Evolutionary conservation across 306 rosid species (phyloP).

Genomic region (Cicer yamashitae): DNA sequence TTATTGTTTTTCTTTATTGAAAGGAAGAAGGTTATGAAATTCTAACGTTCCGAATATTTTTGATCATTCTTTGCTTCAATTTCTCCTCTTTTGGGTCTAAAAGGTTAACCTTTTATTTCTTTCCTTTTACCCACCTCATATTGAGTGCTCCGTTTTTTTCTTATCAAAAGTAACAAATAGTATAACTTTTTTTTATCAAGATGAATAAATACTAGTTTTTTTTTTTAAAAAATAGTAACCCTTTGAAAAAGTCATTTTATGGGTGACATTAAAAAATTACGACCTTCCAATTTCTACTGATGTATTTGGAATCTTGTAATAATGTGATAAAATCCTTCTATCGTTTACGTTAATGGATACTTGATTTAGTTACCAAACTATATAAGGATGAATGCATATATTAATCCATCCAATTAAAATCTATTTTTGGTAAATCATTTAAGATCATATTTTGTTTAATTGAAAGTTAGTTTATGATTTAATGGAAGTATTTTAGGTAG

Average conservation of each 20-base stretch:
- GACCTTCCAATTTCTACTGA: too few relatives aligned
- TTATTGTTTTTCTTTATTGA: constrained; percentile 7
- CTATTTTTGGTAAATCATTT: not conserved
- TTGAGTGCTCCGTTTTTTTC: too few relatives aligned
- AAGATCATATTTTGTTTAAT: not conserved
- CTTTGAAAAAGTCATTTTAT: too few relatives aligned
- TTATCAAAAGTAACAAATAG: too few relatives aligned
- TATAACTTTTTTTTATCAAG: too few relatives aligned
- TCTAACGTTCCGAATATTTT: not conserved
- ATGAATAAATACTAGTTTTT: too few relatives aligned
- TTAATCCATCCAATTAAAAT: not conserved
- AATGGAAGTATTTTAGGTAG: not conserved
- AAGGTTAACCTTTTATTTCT: too few relatives aligned
- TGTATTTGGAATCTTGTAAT: too few relatives aligned
- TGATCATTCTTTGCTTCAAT: not conserved
- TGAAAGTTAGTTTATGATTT: not conserved
- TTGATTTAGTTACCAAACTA: not conserved
- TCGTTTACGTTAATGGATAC: not conserved
- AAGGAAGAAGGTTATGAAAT: not conserved
- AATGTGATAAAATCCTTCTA: not conserved
- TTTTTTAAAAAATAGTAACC: too few relatives aligned
- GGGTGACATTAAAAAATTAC: too few relatives aligned
- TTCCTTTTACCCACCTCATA: too few relatives aligned
- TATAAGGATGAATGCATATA: not conserved
- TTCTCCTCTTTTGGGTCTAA: not conserved